Base-by-base conservation (phyloP, 2,329 filamentous ascomycete genomes). In the Trichophyton benhamiae region DNA sequence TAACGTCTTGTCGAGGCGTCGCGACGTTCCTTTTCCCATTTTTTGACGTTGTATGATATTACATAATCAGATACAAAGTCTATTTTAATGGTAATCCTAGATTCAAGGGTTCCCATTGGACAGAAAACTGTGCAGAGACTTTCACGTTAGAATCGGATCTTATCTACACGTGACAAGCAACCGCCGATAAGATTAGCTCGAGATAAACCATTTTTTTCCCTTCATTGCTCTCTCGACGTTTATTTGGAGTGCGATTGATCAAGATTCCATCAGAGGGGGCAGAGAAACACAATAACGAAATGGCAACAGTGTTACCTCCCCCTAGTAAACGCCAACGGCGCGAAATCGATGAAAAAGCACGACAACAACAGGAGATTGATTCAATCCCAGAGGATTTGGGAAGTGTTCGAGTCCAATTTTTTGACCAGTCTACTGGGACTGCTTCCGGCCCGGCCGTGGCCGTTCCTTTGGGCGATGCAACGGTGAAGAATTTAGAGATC, bases 321-420 rank as follows among this genome's bases (percentile, higher is more conserved):
- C 89, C 89, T 3, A 91, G 87, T 59, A 97, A 96, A 76, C 84
- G 91, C 64, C 91, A 96, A 72, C 88, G 86, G 74, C 84, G 87
- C 58, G 89, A 89, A 67, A 82, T 82, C 22, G 80, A 87, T 46
- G 88, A 89, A 67, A 84, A 84, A 69, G 83, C 87, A 6, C 81
- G 85, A 66, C 78, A 84, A 55, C 90, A 95, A 70, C 87, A 94
- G 71, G 86, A 91, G 76, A 82, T 92, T 59, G 78, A 85, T 58
- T 73, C 74, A 22, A 82, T 87, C 58, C 82, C 87, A 0, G 83
- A 84, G 38, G 82, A 87, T 66, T 78, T 84, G 57, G 91, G 90
- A 66, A 90, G 85, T 63, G 84, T 95, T 71, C 87, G 89, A 73
- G 86, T 95, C 57, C 88, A 92, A 66, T 96, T 97, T 75, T 82